Evolutionary conservation across 164 flowering plant species (phyloP).

Genomic region (Nelumbo lutea): DNA sequence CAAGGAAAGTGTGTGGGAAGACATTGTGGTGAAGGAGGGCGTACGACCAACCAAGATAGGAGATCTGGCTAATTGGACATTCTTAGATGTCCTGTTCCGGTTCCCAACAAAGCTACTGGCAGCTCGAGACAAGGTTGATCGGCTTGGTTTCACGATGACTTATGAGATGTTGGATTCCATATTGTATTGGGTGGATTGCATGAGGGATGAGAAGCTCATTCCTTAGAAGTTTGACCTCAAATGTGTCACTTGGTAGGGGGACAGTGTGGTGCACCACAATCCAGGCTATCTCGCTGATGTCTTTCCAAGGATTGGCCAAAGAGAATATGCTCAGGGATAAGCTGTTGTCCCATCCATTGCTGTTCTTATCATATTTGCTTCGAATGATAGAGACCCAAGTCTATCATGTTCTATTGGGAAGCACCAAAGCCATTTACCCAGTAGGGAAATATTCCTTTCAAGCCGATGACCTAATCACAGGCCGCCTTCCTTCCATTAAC

Average conservation of each 20-base stretch:
- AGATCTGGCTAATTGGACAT: constrained; percentile 80
- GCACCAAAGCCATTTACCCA: too few relatives aligned
- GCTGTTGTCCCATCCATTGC: too few relatives aligned
- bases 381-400: too few relatives aligned
- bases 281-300: too few relatives aligned
- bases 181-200: constrained; percentile 65
- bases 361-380: too few relatives aligned
- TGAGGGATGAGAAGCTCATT: constrained; percentile 64
- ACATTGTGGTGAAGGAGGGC: constrained; percentile 55
- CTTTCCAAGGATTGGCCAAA: too few relatives aligned
- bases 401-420: too few relatives aligned
- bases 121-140: constrained; percentile 48
- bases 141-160: constrained; percentile 45
- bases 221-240: constrained; percentile 33
- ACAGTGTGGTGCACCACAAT: constrained; percentile 3
- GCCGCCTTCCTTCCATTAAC: too few relatives aligned
- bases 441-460: too few relatives aligned
- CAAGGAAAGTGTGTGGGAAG: constrained; percentile 57
- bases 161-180: constrained; percentile 50
- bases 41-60: constrained; percentile 43
- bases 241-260: not conserved
- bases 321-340: too few relatives aligned
- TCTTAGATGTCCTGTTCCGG: constrained; percentile 58
- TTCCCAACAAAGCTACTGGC: constrained; percentile 56
- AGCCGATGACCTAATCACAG: too few relatives aligned